Conservation (phyloP, 768 basidiomycete species). For the Amanita thiersii region DNA sequence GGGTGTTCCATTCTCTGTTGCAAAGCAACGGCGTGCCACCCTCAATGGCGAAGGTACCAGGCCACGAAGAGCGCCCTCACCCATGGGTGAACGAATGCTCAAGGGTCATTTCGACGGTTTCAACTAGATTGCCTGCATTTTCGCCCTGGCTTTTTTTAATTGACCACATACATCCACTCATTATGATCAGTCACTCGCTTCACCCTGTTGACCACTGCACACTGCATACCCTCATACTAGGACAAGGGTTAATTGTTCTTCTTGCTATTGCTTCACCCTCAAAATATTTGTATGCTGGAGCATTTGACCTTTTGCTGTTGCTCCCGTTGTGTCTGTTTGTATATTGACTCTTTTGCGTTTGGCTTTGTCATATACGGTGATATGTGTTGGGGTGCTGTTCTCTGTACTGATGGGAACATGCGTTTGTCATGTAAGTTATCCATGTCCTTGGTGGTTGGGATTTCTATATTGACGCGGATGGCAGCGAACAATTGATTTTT, state of each 20-base stretch:
- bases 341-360: too few relatives aligned
- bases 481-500: too few relatives aligned
- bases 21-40: constrained; percentile 48
- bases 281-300: too few relatives aligned
- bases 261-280: background rate
- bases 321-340: too few relatives aligned
- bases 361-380: too few relatives aligned
- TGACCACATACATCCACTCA: background rate
- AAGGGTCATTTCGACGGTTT: constrained; percentile 91
- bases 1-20: constrained; percentile 21
- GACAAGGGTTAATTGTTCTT: constrained; percentile 1
- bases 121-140: constrained; percentile 36
- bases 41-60: constrained; percentile 43
- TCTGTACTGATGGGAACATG: too few relatives aligned
- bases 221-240: constrained; percentile 2
- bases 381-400: too few relatives aligned
- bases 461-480: too few relatives aligned
- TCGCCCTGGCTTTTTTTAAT: constrained; percentile 7
- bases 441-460: too few relatives aligned
- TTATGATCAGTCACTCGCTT: background rate
- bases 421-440: too few relatives aligned
- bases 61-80: constrained; percentile 66
- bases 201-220: background rate
- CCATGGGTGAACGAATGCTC: constrained; percentile 87
- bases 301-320: too few relatives aligned